phyloP scores from a whole-genome alignment of 179 eudicot genomes.

The Spinacia oleracea region DNA sequence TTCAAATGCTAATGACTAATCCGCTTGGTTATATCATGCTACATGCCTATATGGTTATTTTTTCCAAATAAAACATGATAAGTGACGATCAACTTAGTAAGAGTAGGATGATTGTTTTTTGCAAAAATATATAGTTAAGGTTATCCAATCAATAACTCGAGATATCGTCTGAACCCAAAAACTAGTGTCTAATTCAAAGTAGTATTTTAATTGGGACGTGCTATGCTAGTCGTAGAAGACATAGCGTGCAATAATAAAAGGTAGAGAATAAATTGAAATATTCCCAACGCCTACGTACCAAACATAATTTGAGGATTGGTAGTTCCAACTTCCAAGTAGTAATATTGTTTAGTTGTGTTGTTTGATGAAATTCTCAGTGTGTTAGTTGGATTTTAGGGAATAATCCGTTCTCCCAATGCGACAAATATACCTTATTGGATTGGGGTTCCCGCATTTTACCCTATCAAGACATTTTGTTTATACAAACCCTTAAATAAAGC shows the following conservation, averaged over 20 bases:
- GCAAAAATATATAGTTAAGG: no score
- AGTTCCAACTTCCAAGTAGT: conserved; percentile 22
- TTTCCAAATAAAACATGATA: no score
- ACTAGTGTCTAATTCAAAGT: no score
- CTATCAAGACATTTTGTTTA: not conserved
- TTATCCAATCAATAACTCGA: no score
- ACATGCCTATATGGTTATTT: no score
- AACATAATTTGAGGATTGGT: conserved; percentile 19
- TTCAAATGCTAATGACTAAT: no score
- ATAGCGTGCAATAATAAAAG: not conserved
- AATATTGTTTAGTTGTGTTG: not conserved
- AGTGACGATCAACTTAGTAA: no score
- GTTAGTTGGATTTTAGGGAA: conserved; percentile 8
- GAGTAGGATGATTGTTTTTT: no score
- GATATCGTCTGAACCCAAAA: no score
- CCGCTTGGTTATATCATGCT: no score
- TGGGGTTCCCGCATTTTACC: not conserved
- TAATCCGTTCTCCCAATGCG: conserved; percentile 30
- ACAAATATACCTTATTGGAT: conserved; percentile 25
- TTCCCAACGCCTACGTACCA: conserved; percentile 8
- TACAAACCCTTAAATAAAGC: no score
- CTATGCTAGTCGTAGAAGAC: not conserved
- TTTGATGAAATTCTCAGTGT: not conserved
- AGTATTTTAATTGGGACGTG: no score
- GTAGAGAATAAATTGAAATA: not conserved